Percentiles rank a stretch among this genome's conserved stretches.
phyloP scores from a whole-genome alignment of 1,284 basidiomycete genomes.

The Kalmanozyma brasiliensis region DNA sequence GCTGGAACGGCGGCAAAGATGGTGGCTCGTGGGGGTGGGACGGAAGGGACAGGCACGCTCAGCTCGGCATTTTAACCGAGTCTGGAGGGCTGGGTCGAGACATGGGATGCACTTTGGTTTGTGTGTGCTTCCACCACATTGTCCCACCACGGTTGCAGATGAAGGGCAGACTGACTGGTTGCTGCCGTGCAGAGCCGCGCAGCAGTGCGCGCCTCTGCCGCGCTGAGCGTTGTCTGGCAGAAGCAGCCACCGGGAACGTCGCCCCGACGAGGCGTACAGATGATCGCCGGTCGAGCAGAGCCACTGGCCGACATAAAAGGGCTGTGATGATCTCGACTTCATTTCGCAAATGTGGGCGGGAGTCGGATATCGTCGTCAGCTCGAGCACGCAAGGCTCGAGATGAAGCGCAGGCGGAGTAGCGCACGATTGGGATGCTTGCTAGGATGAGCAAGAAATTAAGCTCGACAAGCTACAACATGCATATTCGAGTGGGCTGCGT shows the following conservation, averaged over 20 bases:
- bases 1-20: neutral
- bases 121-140: too few relatives aligned
- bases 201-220: too few relatives aligned
- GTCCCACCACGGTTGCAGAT: too few relatives aligned
- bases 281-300: constrained; percentile 5
- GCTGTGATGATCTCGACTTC: constrained; percentile 17
- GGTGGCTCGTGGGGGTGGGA: constrained; percentile 14
- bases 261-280: neutral
- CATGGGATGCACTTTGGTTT: too few relatives aligned
- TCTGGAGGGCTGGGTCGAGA: neutral
- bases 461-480: constrained; percentile 1
- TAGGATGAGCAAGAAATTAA: constrained; percentile 1
- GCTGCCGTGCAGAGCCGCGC: too few relatives aligned
- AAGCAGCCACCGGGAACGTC: constrained; percentile 9
- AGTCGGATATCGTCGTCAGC: neutral
- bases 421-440: constrained; percentile 9
- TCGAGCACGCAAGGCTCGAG: too few relatives aligned
- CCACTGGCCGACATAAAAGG: neutral
- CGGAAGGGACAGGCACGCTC: constrained; percentile 10
- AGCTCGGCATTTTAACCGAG: too few relatives aligned
- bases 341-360: constrained; percentile 13
- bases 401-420: constrained; percentile 6
- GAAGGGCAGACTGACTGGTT: too few relatives aligned
- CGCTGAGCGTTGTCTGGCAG: neutral
- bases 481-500: too few relatives aligned